Conservation (phyloP, 768 basidiomycete genomes). For the Tulasnella sp. region DNA sequence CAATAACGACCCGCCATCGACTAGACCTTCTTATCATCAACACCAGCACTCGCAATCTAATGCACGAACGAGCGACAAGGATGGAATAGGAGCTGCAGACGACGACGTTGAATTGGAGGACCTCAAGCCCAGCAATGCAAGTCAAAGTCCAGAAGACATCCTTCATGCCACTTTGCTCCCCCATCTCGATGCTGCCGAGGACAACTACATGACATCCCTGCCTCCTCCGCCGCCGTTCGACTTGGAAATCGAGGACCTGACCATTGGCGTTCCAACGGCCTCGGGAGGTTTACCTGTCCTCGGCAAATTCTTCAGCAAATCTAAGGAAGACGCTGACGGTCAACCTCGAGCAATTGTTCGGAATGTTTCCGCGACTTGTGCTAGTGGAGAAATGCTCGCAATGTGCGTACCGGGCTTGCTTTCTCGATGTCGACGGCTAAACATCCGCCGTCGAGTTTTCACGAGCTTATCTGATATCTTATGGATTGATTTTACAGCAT, state of each 20-base stretch:
- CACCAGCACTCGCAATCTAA: not conserved
- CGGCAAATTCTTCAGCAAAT: slow-evolving; percentile 15
- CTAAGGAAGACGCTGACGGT: not conserved
- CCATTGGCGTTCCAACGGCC: slow-evolving; percentile 19
- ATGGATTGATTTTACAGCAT: slow-evolving; percentile 15
- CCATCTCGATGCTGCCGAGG: not conserved
- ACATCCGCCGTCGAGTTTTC: not conserved
- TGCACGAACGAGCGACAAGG: not conserved
- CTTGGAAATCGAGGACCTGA: slow-evolving; percentile 17
- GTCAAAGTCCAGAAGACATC: not conserved
- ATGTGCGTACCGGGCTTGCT: slow-evolving; percentile 23
- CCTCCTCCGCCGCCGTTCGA: slow-evolving; percentile 18
- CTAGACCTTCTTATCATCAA: not conserved
- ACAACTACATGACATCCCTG: not conserved
- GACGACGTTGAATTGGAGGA: not conserved
- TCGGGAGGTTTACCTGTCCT: slow-evolving; percentile 12
- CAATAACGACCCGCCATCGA: not conserved
- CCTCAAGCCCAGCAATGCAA: not conserved
- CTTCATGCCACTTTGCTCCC: not conserved
- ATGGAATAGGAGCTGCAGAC: too few relatives aligned
- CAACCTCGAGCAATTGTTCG: slow-evolving; percentile 22
- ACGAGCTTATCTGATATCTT: too few relatives aligned
- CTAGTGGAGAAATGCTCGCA: slow-evolving; percentile 29
- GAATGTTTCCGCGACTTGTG: slow-evolving; percentile 23
- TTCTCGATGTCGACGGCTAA: not conserved